Evolutionary conservation across 495 filamentous ascomycete species (phyloP), one percentile per base, ranked within the genome.

Genomic region (Daldinia vernicosa): DNA sequence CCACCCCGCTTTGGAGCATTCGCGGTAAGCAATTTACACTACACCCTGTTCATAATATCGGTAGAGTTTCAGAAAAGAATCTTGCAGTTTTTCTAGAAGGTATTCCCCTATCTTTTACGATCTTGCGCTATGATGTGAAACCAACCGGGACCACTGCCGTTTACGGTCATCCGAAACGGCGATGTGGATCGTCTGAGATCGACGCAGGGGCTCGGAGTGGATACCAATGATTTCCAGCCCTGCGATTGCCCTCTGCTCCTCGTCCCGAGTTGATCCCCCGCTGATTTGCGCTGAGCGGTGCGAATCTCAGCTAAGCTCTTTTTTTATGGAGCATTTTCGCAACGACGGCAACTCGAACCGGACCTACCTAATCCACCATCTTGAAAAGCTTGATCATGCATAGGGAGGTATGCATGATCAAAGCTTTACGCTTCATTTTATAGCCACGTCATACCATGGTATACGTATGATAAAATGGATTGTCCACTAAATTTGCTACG

Each of bases 121-220:
- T 35, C 30, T 17, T 3, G 17, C 30, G 15, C 24, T 12, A 24
- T 14, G 1, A 35, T 33, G 22, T 32, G 53, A 22, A 30, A 14
- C 50, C 5, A 1, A 6, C 63, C 52, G 69, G 69, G 60, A 6
- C 4, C 11, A 40, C 37, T 72, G 6, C 70, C 60, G 5, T 64
- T 72, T 72, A 65, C 56, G 65, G 65, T 14, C 50, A 66, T 22
- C n/a, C 70, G 70, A 73, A 73, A 73, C 70, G 66, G 61, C 26
- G 43, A 63, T 43, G 70, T 69, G 70, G 66, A 54, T 12, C 35
- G 24, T 58, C 39, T 40, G 53, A 55, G 70, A 68, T 68, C 60
- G 65, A 68, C 60, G 28, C 65, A 72, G 63, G 69, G 69, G 63
- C 52, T 52, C 39, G 43, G 43, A 14, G 43, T 24, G 17, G 17